A percentile compares a stretch with the other conserved stretches of the same genome.
These are phyloP conservation scores for Barbarea vulgaris DNA, from an alignment of 345 rosid species.

Conservation along the genomic window DNA sequence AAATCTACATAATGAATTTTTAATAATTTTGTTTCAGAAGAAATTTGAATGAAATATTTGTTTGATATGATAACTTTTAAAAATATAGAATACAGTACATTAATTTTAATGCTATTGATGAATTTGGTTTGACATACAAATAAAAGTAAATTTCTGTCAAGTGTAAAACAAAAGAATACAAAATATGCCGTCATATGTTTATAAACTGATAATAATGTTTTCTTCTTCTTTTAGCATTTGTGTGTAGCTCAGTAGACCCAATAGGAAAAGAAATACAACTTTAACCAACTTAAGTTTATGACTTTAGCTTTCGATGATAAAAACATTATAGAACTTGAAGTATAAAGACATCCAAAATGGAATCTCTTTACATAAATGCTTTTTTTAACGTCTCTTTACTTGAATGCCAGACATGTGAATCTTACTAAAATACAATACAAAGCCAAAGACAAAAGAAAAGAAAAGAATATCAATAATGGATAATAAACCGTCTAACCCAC, in stretches of 20 bases:
- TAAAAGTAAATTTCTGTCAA: neutral
- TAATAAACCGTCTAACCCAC: neutral
- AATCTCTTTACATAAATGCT: constrained; percentile 19
- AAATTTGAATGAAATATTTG: neutral
- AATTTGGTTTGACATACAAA: neutral
- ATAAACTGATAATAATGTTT: neutral
- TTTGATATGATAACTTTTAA: neutral
- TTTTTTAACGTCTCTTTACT: neutral
- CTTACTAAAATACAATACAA: constrained; percentile 18
- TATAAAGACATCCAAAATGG: constrained; percentile 25
- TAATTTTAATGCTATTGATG: neutral
- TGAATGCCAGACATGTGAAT: constrained; percentile 28
- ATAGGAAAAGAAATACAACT: constrained; percentile 3
- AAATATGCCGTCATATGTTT: neutral
- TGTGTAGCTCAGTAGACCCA: neutral
- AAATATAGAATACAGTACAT: neutral
- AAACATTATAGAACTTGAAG: neutral
- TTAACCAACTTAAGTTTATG: constrained; percentile 1
- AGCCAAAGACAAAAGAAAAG: neutral
- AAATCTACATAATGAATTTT: neutral
- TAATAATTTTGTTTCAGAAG: neutral
- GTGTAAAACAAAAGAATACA: neutral
- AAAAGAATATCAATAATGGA: neutral
- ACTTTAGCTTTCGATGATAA: constrained; percentile 1
- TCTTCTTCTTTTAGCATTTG: neutral